Percentiles rank a stretch among this genome's conserved stretches.
Conservation (phyloP, 345 rosid species). For the Angophora floribunda region DNA sequence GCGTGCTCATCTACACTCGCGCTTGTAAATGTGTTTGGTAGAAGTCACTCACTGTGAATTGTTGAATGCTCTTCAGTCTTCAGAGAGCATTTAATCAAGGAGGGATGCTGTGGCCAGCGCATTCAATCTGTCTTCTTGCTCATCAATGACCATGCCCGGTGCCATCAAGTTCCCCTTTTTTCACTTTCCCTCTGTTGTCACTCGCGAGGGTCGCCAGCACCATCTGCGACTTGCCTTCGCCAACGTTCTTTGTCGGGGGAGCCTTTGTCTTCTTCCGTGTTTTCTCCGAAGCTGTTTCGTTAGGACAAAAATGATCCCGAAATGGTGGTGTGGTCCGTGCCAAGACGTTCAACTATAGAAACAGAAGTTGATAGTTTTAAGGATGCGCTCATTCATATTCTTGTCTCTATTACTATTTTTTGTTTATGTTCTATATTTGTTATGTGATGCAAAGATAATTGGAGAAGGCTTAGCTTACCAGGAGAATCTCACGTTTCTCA, state of each 20-base stretch:
- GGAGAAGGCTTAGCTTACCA: background rate
- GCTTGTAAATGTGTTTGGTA: background rate
- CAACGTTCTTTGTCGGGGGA: background rate
- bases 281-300: background rate
- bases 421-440: accelerated
- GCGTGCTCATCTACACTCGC: background rate
- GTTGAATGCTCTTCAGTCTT: background rate
- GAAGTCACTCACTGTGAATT: background rate
- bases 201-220: background rate
- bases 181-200: background rate
- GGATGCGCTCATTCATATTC: background rate
- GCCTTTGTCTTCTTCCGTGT: background rate
- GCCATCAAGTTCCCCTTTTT: background rate
- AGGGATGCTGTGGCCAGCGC: background rate
- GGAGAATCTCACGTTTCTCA: background rate
- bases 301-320: background rate
- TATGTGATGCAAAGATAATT: background rate
- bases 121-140: background rate
- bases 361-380: background rate
- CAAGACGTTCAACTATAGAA: background rate
- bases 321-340: background rate
- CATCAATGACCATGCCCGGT: background rate
- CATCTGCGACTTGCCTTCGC: background rate
- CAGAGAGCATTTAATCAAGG: background rate
- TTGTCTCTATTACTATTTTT: background rate